Evolutionary conservation across 2,329 filamentous ascomycete genomes (phyloP), one percentile per base, ranked within the genome.

Genomic region (Stemphylium lycopersici): DNA sequence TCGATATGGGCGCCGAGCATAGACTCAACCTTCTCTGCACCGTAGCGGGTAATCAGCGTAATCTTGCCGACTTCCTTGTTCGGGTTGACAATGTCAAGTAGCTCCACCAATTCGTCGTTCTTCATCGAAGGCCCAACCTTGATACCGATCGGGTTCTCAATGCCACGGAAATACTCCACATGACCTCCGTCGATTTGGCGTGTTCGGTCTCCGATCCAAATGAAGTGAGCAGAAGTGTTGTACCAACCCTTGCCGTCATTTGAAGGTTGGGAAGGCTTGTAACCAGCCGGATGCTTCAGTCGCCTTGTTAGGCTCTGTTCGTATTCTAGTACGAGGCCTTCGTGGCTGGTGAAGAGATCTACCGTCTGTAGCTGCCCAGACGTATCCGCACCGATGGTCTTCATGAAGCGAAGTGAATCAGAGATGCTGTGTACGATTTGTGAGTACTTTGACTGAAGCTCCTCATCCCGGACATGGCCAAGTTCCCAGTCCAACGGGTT

Each of bases 131-230:
- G 95, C 0, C 95, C 95, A 53, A 99, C 90, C 77, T 99, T 99
- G 77, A 99, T 88, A 58, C 95, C 95, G 65, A 99, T 91, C 0
- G 95, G 95, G 78, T 99, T 99, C 68, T 91, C 89, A 63, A 99
- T 89, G 54, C 95, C 95, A 40, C 95, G 89, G 84, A 98, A 96
- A 82, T 96, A 99, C 78, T 99, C 95, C 58, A 99, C 90, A 76
- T 99, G 95, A 0, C 90, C 93, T 66, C 93, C 91, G 71, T 95
- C 90, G 40, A 97, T 86, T 77, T 98, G 93, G 41, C 95, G 87
- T 2, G 95, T 99, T 62, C 95, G 90, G 76, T 99, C 95, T 49
- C 95, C 95, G 67, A 99, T 96, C 95, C 95, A 99, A 74, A 99
- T 84, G 80, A 99, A 98, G 74, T 99, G 95, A 0, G 91, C 91